phyloP scores from a whole-genome alignment of 164 flowering plant species.

The Warburgia ugandensis region DNA sequence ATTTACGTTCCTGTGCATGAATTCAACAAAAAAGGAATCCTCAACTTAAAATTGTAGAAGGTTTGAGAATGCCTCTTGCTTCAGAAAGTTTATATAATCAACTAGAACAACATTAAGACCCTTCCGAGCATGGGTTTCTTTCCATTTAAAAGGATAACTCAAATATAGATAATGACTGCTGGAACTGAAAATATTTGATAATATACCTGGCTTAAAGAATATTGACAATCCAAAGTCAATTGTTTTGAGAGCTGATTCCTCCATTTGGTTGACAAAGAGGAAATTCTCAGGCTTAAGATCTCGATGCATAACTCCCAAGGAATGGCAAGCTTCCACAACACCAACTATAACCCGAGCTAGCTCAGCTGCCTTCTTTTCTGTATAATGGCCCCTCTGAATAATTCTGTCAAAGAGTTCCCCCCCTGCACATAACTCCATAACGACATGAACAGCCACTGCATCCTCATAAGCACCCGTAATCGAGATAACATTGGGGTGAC shows the following conservation, averaged over 20 bases:
- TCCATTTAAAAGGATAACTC: too few species aligned
- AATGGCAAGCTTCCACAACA: slow-evolving; percentile 75
- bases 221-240: slow-evolving; percentile 82
- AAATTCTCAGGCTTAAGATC: slow-evolving; percentile 94
- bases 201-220: slow-evolving; percentile 84
- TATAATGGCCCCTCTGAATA: slow-evolving; percentile 55
- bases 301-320: slow-evolving; percentile 88
- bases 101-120: too few species aligned
- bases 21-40: too few species aligned
- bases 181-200: background rate
- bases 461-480: slow-evolving; percentile 80
- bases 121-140: too few species aligned
- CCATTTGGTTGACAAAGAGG: slow-evolving; percentile 57
- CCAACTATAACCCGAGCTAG: slow-evolving; percentile 60
- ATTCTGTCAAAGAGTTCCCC: slow-evolving; percentile 94
- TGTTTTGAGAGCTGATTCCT: slow-evolving; percentile 61
- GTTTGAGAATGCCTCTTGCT: too few species aligned
- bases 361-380: slow-evolving; percentile 74
- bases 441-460: slow-evolving; percentile 75
- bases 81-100: too few species aligned
- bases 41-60: too few species aligned
- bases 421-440: slow-evolving; percentile 81
- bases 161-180: too few species aligned
- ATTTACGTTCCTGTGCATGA: too few species aligned
- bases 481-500: slow-evolving; percentile 49